These are phyloP conservation scores for Apium graveolens DNA, from an alignment of 129 eudicot species.

Conservation along the genomic window DNA sequence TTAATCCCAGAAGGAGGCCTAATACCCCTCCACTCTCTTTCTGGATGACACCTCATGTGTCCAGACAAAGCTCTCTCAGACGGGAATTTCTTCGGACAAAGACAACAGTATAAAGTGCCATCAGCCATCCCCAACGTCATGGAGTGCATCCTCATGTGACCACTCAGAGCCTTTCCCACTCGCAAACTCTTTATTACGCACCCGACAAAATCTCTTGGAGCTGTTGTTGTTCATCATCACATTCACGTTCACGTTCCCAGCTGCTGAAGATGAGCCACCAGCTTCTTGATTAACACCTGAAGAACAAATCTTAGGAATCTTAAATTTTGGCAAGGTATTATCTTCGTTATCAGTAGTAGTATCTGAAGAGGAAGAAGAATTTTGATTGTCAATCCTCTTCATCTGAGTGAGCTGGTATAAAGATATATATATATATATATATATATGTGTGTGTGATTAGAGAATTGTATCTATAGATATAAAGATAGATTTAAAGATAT, in stretches of 20 bases:
- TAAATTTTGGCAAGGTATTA: too few relatives aligned
- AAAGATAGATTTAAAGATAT: too few relatives aligned
- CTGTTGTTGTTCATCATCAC: too few relatives aligned
- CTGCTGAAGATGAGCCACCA: background rate
- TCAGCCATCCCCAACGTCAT: too few relatives aligned
- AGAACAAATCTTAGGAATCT: too few relatives aligned
- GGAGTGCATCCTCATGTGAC: too few relatives aligned
- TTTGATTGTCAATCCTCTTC: background rate
- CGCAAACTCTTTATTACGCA: constrained; percentile 46
- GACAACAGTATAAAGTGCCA: background rate
- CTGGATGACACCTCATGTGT: constrained; percentile 75
- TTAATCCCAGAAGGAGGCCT: constrained; percentile 36
- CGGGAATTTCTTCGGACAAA: constrained; percentile 37
- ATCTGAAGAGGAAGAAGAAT: background rate
- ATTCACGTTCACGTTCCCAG: too few relatives aligned
- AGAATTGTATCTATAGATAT: too few relatives aligned
- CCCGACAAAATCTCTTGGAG: constrained; percentile 26
- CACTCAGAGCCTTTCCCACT: constrained; percentile 70
- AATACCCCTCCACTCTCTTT: constrained; percentile 57
- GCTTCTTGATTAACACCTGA: background rate
- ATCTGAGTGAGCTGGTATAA: too few relatives aligned
- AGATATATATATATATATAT: too few relatives aligned
- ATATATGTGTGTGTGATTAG: too few relatives aligned
- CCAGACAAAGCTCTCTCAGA: constrained; percentile 55
- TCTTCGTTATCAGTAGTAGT: too few relatives aligned